Evolutionary conservation across 176 grass and related monocot species (phyloP), one percentile per base, ranked within the genome.

Genomic region (Carex scoparia): DNA sequence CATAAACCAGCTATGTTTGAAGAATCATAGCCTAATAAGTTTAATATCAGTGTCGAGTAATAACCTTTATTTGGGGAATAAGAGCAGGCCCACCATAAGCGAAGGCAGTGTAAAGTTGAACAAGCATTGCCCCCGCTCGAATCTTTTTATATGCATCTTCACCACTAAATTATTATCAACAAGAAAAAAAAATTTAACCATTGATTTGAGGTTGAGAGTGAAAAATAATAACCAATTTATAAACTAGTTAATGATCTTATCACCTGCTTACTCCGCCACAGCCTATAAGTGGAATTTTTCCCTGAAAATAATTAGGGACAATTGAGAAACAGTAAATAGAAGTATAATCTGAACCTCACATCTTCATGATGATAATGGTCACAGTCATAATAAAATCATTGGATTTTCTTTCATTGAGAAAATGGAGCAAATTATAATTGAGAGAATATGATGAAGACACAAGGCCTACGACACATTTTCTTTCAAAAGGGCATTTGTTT

Each of bases 141-240:
- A 99, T 95, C 81, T 99, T 99, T 85, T 95, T 99, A 86, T 99
- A 99, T 79, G 96, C 96, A 84, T 99, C 93, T 84, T 99, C 91
- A 0, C 96, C 96, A 7, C 96, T 95, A 84, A 79, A 79, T 81
- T 88, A 82, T 37, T 55, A 42, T 83, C 15, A 54, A 63, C 51
- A 65, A 65, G 18, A 71, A 65, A 81, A 51, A 80, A 55, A 38
- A 66, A 71, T 16, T 16, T 0, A 63, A 64, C 57, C 13, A 62
- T 58, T 77, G 15, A 35, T 8, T 57, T 16, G 51, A 78, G 48
- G 13, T 78, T 18, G 27, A 78, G 7, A 33, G 6, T 78, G 49
- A 18, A 78, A 53, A 56, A 78, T 48, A 57, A 33, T 33, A 33
- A 78, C 35, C 16, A 44, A 71, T 69, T 16, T 76, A 4, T 27